These are phyloP conservation scores for Williopsis jadinii DNA, from an alignment of 1,139 yeast genomes.

Conservation along the genomic window DNA sequence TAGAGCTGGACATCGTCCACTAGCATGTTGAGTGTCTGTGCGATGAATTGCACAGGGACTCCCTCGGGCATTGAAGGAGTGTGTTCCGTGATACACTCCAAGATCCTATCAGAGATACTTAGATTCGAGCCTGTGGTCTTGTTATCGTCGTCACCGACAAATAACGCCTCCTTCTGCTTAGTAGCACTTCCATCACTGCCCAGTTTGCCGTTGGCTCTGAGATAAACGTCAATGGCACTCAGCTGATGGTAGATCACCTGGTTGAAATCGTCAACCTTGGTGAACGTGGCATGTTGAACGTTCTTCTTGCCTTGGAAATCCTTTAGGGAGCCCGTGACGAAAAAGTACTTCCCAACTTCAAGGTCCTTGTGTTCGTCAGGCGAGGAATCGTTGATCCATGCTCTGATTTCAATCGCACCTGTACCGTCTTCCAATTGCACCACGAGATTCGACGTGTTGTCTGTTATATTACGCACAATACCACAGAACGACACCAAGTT, in stretches of 20 bases:
- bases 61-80: constrained; percentile 63
- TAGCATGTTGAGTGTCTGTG: constrained; percentile 46
- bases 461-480: constrained; percentile 52
- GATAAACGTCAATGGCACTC: constrained; percentile 60
- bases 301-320: constrained; percentile 62
- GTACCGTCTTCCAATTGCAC: constrained; percentile 81
- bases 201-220: constrained; percentile 20
- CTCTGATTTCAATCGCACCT: constrained; percentile 62
- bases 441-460: constrained; percentile 43
- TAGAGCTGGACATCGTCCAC: constrained; percentile 41
- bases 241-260: constrained; percentile 73
- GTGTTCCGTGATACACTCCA: constrained; percentile 42
- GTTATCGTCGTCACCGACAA: constrained; percentile 37
- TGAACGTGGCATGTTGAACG: constrained; percentile 58
- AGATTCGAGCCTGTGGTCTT: constrained; percentile 23
- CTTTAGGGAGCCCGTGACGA: constrained; percentile 65
- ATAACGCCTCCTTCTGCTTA: constrained; percentile 29
- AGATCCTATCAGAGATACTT: constrained; percentile 37
- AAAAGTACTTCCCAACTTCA: constrained; percentile 48
- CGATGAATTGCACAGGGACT: constrained; percentile 56
- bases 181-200: constrained; percentile 7
- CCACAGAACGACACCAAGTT: constrained; percentile 61
- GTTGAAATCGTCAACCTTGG: constrained; percentile 60
- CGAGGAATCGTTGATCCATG: constrained; percentile 54
- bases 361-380: constrained; percentile 27